Conservation (phyloP, 345 rosid genomes). For the Camelina laxa region DNA sequence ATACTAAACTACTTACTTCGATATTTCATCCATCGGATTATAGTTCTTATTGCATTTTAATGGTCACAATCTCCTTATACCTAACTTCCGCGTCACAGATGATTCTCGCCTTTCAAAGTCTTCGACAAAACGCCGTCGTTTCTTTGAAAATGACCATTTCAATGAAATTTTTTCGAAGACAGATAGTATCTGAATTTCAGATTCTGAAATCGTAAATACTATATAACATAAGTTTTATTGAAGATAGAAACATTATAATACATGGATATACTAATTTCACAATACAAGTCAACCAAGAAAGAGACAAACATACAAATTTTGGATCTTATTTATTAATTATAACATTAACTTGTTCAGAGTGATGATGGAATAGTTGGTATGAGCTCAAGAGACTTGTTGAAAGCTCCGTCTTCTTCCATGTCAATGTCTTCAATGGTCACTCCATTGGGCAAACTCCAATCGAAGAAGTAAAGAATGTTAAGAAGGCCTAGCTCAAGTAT, state of each 20-base stretch:
- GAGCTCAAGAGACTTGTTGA: constrained; percentile 28
- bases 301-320: constrained; percentile 6
- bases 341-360: constrained; percentile 1
- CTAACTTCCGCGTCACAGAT: background rate
- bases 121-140: background rate
- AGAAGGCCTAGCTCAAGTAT: constrained; percentile 15
- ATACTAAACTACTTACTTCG: background rate
- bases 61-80: background rate
- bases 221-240: background rate
- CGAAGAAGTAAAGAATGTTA: constrained; percentile 48
- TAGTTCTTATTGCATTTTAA: background rate
- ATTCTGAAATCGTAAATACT: too few species aligned
- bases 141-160: background rate
- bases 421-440: constrained; percentile 38
- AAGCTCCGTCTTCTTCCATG: constrained; percentile 48
- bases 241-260: background rate
- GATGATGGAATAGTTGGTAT: constrained; percentile 27
- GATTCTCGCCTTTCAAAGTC: background rate
- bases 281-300: background rate
- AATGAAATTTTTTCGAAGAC: too few species aligned
- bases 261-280: background rate
- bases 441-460: constrained; percentile 52
- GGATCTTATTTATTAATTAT: background rate
- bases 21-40: background rate
- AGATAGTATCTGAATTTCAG: too few species aligned